Evolutionary conservation across 2,329 filamentous ascomycete species (phyloP).

Genomic region (Sporothrix protearum): DNA sequence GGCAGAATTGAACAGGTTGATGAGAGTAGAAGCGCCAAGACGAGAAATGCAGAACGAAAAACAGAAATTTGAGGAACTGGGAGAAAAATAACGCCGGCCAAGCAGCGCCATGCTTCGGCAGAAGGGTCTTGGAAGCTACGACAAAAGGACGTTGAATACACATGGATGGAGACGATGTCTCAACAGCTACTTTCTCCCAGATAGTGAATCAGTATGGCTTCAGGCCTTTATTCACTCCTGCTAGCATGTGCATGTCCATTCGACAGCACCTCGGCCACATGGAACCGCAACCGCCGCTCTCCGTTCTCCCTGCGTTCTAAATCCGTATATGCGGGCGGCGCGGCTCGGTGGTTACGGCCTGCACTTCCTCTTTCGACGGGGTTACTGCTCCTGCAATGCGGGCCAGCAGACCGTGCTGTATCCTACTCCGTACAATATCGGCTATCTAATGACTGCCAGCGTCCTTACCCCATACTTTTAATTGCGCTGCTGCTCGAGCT

Average conservation of each 20-base stretch:
- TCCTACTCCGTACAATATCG: too few relatives aligned
- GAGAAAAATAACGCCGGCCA: background rate
- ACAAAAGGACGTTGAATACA: background rate
- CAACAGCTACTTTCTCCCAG: background rate
- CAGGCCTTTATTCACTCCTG: background rate
- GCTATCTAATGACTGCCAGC: background rate
- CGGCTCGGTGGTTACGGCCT: background rate
- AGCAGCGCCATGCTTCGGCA: background rate
- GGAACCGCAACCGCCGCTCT: background rate
- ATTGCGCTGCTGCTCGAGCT: background rate
- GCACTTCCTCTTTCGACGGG: background rate
- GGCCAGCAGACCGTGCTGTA: too few relatives aligned
- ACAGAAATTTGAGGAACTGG: background rate
- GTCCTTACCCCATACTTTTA: background rate
- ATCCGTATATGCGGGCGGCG: background rate
- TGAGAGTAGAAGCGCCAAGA: background rate
- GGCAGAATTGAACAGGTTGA: background rate
- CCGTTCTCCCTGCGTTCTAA: background rate
- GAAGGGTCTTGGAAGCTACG: background rate
- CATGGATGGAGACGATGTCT: background rate
- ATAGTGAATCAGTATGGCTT: background rate
- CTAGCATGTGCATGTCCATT: background rate
- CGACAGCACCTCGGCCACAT: background rate
- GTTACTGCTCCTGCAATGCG: background rate
- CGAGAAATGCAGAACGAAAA: background rate